A percentile compares a stretch with the other conserved stretches of the same genome.
Evolutionary conservation across 164 flowering plant genomes (phyloP).

Genomic region (Platanus orientalis): DNA sequence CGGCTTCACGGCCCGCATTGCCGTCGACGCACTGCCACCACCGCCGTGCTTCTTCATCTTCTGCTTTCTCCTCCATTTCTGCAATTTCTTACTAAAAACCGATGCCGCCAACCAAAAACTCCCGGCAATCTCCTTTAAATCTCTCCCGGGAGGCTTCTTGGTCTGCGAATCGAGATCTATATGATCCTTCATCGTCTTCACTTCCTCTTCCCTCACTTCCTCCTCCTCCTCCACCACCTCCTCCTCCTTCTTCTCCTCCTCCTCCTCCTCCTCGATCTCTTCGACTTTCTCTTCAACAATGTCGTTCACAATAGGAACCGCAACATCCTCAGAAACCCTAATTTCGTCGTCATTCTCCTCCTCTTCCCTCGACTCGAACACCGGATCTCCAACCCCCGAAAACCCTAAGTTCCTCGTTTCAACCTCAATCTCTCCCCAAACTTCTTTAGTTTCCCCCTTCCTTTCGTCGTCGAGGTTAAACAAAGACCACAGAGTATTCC

Average conservation of each 20-base stretch:
- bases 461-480: slow-evolving; percentile 56
- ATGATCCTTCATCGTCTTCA: slow-evolving; percentile 85
- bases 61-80: slow-evolving; percentile 79
- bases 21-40: slow-evolving; percentile 25
- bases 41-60: slow-evolving; percentile 41
- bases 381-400: slow-evolving; percentile 33
- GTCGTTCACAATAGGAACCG: slow-evolving; percentile 10
- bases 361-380: slow-evolving; percentile 25
- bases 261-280: slow-evolving; percentile 24
- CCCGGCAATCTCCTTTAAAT: slow-evolving; percentile 67
- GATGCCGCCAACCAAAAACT: slow-evolving; percentile 78
- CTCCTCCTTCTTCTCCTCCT: slow-evolving; percentile 4
- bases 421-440: slow-evolving; percentile 22
- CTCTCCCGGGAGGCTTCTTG: slow-evolving; percentile 45
- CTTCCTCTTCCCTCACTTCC: slow-evolving; percentile 32
- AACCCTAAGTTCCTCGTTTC: slow-evolving; percentile 33
- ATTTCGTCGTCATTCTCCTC: slow-evolving; percentile 16
- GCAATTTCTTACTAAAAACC: slow-evolving; percentile 75
- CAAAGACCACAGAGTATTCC: slow-evolving; percentile 54
- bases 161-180: slow-evolving; percentile 66
- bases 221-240: slow-evolving; percentile 15
- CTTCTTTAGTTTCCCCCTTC: slow-evolving; percentile 11
- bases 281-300: slow-evolving; percentile 14
- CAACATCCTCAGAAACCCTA: slow-evolving; percentile 29
- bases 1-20: slow-evolving; percentile 44